These are phyloP conservation scores for Aspergillus cejpii DNA, from an alignment of 2,329 filamentous ascomycete species.

Conservation along the genomic window DNA sequence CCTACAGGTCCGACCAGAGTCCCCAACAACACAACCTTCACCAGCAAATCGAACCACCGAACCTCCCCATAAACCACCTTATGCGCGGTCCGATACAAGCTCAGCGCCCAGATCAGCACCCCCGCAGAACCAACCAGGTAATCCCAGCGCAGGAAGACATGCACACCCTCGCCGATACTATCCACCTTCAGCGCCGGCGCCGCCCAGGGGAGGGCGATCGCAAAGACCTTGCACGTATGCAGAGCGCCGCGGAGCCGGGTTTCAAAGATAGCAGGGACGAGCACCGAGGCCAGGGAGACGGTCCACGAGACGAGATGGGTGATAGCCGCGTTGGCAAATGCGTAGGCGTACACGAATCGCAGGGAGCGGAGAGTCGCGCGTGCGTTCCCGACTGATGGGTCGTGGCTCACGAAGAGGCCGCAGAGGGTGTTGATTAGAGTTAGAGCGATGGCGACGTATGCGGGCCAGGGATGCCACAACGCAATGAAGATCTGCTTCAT, in stretches of 20 bases:
- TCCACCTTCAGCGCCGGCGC: constrained; percentile 24
- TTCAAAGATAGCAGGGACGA: constrained; percentile 33
- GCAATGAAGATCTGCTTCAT: constrained; percentile 46
- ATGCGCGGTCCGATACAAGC: constrained; percentile 31
- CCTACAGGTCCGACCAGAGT: constrained; percentile 42
- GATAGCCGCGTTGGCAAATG: constrained; percentile 36
- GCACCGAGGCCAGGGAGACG: constrained; percentile 37
- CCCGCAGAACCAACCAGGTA: constrained; percentile 40
- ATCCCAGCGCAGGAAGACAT: constrained; percentile 47
- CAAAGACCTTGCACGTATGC: constrained; percentile 37
- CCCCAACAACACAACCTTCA: constrained; percentile 34
- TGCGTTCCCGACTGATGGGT: constrained; percentile 16
- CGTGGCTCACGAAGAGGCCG: constrained; percentile 21
- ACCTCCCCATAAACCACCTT: constrained; percentile 21
- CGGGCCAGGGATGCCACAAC: constrained; percentile 48
- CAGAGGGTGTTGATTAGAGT: constrained; percentile 24
- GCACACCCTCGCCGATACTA: constrained; percentile 38
- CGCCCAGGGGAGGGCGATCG: constrained; percentile 31
- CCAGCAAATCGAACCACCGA: constrained; percentile 23
- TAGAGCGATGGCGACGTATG: constrained; percentile 42
- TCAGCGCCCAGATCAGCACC: constrained; percentile 43
- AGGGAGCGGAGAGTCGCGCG: constrained; percentile 28
- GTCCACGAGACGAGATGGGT: constrained; percentile 39
- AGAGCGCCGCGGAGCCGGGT: constrained; percentile 29
- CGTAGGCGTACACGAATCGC: constrained; percentile 39